Evolutionary conservation across 2,329 filamentous ascomycete genomes (phyloP).

Genomic region (Ophiostoma triangulosporum): DNA sequence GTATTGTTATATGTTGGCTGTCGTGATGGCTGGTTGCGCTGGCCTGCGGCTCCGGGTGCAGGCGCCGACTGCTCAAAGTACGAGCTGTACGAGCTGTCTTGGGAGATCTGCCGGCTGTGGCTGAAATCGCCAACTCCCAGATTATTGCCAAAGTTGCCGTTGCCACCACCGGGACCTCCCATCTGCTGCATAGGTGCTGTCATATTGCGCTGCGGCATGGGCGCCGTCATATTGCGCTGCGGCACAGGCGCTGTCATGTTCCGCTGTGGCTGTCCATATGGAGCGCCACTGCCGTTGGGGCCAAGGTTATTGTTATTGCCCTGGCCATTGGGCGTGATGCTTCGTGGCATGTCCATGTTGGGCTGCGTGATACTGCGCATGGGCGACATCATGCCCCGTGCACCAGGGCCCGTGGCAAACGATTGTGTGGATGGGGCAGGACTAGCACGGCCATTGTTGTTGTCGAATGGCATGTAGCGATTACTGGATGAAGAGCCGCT

Average conservation of each 20-base stretch:
- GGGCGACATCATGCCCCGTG: conserved; percentile 11
- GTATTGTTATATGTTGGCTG: conserved; percentile 2
- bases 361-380: conserved; percentile 20
- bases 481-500: conserved; percentile 7
- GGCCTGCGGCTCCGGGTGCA: conserved; percentile 3
- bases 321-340: background rate
- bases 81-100: conserved; percentile 12
- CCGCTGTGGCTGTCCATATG: conserved; percentile 18
- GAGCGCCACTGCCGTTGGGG: conserved; percentile 5
- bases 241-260: conserved; percentile 23
- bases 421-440: conserved; percentile 20
- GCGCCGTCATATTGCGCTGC: conserved; percentile 23
- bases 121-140: background rate
- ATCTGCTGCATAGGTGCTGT: conserved; percentile 19
- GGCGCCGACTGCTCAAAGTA: conserved; percentile 11
- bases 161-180: conserved; percentile 4
- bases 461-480: conserved; percentile 5
- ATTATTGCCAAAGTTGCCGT: conserved; percentile 5
- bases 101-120: conserved; percentile 11
- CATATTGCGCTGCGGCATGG: conserved; percentile 21
- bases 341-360: background rate
- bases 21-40: conserved; percentile 1
- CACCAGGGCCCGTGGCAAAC: conserved; percentile 6
- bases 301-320: background rate
- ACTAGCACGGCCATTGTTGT: conserved; percentile 16